Base-by-base conservation (phyloP, 2,329 filamentous ascomycete genomes). In the Tolypocladium cylindrosporum region DNA sequence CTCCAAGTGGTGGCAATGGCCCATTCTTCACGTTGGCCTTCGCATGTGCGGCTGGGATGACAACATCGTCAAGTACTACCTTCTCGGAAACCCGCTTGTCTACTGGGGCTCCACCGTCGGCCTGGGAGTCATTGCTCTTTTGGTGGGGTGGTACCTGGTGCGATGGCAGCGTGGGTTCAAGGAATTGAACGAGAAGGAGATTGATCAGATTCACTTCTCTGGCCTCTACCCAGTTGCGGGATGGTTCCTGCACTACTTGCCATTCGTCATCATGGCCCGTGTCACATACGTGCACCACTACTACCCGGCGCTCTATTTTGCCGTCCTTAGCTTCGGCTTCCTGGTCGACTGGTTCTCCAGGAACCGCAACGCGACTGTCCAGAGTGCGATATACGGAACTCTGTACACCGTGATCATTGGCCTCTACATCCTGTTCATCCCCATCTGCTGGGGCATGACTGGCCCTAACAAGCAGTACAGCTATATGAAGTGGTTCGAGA, bases 201-300 rank as follows among this genome's bases (percentile, higher is more conserved):
- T 99, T 65, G 91, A 97, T 72, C 91, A 94, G 64, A 93, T 99
- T 69, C 91, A 97, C 74, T 97, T 96, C 74, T 82, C 92, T 13
- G 94, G 90, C 54, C 70, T 99, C 59, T 99, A 99, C 74, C 93
- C 94, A 10, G 79, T 93, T 58, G 82, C 94, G 57, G 94, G 94
- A 61, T 99, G 94, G 94, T 87, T 96, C 74, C 81, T 99, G 54
- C 94, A 99, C 76, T 99, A 97, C 72, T 77, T 96, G 61, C 94
- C 94, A 1, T 99, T 97, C 74, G 84, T 96, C 67, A 85, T 94
- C 69, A 99, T 99, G 95, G 94, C 91, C 13, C 90, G 94, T 80
- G 94, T 99, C 61, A 99, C 94, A 19, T 99, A 99, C 69, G 94
- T 99, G 57, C 94, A 99, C 74, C 94, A 99, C 78, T 99, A 99